Conservation (phyloP, 192 early-diverging fungal species). For the Backusella psychrophila region DNA sequence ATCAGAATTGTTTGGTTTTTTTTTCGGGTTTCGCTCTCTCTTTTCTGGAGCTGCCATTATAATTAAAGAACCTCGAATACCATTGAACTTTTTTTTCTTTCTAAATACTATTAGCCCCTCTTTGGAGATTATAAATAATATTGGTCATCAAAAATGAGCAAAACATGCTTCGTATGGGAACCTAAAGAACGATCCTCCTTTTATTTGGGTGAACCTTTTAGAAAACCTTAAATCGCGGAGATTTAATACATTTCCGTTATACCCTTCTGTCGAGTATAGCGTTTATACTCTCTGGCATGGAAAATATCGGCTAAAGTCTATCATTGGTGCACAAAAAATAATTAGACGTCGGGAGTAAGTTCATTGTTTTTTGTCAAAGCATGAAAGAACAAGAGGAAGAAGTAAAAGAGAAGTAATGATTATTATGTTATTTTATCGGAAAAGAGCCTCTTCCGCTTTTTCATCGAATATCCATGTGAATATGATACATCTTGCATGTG, state of each 20-base stretch:
- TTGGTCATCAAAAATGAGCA: constrained; percentile 1
- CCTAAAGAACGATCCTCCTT: background rate
- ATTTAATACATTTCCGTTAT: constrained; percentile 14
- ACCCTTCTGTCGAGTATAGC: constrained; percentile 4
- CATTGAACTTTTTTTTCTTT: background rate
- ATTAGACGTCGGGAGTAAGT: background rate
- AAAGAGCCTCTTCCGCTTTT: constrained; percentile 4
- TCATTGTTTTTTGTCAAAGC: background rate
- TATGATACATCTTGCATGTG: constrained; percentile 19
- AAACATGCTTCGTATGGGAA: background rate
- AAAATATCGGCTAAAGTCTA: constrained; percentile 7
- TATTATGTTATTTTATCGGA: background rate
- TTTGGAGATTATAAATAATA: background rate
- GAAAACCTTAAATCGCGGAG: constrained; percentile 5
- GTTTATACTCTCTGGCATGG: background rate
- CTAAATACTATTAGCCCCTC: background rate
- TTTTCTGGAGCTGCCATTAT: background rate
- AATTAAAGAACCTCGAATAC: background rate
- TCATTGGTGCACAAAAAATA: constrained; percentile 8
- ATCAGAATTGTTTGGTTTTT: constrained; percentile 1
- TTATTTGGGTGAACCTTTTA: constrained; percentile 4
- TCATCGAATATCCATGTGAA: constrained; percentile 16
- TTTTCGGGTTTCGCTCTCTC: background rate
- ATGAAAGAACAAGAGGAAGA: background rate
- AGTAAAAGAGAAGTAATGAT: background rate